Percentiles rank a stretch among this genome's conserved stretches.
phyloP scores from a whole-genome alignment of 306 rosid species.

The Oxytropis ochrocephala region DNA sequence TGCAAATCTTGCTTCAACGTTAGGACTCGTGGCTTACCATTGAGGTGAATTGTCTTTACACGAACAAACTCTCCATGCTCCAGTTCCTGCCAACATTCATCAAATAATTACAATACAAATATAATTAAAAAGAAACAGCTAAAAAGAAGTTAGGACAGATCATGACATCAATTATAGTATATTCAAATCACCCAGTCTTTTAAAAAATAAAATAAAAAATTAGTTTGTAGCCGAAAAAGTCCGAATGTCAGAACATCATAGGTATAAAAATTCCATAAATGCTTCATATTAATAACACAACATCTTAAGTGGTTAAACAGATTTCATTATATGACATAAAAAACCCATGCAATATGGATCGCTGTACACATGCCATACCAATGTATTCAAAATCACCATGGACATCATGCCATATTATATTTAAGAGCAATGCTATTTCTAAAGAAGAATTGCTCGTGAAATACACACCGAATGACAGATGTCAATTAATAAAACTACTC shows the following conservation, averaged over 20 bases:
- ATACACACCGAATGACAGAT: too few relatives aligned
- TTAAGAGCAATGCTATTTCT: too few relatives aligned
- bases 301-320: not conserved
- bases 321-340: not conserved
- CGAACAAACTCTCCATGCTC: conserved; percentile 88
- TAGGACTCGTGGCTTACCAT: conserved; percentile 83
- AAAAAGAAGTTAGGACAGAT: not conserved
- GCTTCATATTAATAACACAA: not conserved
- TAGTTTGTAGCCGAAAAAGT: not conserved
- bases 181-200: too few relatives aligned
- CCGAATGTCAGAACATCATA: not conserved
- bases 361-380: not conserved
- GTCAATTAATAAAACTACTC: too few relatives aligned
- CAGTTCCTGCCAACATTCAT: conserved; percentile 47
- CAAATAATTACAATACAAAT: not conserved
- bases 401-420: not conserved
- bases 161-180: too few relatives aligned
- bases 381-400: not conserved
- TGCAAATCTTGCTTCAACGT: conserved; percentile 93
- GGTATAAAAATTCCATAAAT: not conserved
- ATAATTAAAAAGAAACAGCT: not conserved
- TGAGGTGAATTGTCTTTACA: conserved; percentile 71
- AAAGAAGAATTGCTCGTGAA: too few relatives aligned
- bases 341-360: not conserved
- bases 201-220: too few relatives aligned